phyloP scores from a whole-genome alignment of 2,329 filamentous ascomycete genomes.

The Endoconidiophora polonica region DNA sequence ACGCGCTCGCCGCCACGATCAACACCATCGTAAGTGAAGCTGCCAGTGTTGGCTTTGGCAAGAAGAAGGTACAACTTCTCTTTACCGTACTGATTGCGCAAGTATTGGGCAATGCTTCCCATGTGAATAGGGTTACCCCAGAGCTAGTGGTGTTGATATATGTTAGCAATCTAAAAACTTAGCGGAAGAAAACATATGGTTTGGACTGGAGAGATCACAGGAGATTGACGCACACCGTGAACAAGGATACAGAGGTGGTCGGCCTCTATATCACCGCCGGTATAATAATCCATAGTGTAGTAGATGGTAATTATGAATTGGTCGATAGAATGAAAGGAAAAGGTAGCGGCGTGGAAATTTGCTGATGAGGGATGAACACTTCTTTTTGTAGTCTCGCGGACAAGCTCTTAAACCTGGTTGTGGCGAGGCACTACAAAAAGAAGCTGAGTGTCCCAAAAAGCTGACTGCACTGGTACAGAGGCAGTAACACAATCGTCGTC shows the following conservation, averaged over 20 bases:
- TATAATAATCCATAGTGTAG: constrained; percentile 25
- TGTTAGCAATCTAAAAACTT: background rate
- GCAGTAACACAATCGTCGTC: no score
- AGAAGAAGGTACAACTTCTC: constrained; percentile 54
- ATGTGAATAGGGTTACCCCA: constrained; percentile 71
- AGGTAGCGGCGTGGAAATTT: background rate
- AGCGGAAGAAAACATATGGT: background rate
- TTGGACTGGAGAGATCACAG: background rate
- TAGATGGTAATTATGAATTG: constrained; percentile 1
- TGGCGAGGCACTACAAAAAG: no score
- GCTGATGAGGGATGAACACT: background rate
- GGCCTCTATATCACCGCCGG: constrained; percentile 35
- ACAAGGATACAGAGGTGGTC: constrained; percentile 64
- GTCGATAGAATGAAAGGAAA: background rate
- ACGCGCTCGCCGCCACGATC: constrained; percentile 52
- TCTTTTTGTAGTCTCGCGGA: background rate
- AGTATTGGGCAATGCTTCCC: constrained; percentile 45
- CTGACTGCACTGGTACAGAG: no score
- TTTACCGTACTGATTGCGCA: constrained; percentile 43
- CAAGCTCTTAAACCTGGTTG: no score
- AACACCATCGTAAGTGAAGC: constrained; percentile 55
- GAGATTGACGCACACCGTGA: constrained; percentile 43
- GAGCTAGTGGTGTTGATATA: constrained; percentile 27
- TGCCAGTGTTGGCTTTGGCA: constrained; percentile 56
- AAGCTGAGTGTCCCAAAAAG: no score